These are phyloP conservation scores for Testicularia cyperi DNA, from an alignment of 1,284 basidiomycete genomes.

Conservation along the genomic window DNA sequence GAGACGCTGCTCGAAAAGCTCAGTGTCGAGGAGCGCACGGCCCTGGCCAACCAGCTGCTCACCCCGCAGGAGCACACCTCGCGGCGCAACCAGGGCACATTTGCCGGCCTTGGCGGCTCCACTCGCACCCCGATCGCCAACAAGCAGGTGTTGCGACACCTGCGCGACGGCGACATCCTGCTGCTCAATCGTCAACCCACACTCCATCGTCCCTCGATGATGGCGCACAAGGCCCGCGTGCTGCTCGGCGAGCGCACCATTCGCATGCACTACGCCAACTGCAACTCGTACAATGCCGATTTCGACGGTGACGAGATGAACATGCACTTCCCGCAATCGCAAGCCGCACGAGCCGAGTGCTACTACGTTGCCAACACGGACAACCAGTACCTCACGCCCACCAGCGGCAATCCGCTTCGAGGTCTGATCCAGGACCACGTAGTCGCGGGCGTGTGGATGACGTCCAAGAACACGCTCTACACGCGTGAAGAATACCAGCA, in stretches of 20 bases:
- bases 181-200: slow-evolving; percentile 98
- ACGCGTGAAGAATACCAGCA: slow-evolving; percentile 95
- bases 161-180: slow-evolving; percentile 91
- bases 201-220: slow-evolving; percentile 99
- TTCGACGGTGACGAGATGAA: slow-evolving; percentile 99
- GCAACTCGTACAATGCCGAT: slow-evolving; percentile 99
- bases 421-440: slow-evolving; percentile 99
- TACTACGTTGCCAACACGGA: slow-evolving; percentile 88
- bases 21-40: slow-evolving; percentile 80
- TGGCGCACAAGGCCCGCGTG: slow-evolving; percentile 93
- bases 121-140: slow-evolving; percentile 67
- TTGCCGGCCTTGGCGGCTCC: slow-evolving; percentile 52
- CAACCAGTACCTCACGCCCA: slow-evolving; percentile 97
- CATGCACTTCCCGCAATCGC: slow-evolving; percentile 96
- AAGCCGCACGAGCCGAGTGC: slow-evolving; percentile 83
- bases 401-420: slow-evolving; percentile 94
- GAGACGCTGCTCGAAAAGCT: slow-evolving; percentile 68
- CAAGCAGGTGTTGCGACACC: slow-evolving; percentile 96
- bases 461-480: slow-evolving; percentile 91
- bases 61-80: slow-evolving; percentile 77
- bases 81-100: slow-evolving; percentile 52
- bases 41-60: slow-evolving; percentile 93
- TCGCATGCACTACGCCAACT: slow-evolving; percentile 99
- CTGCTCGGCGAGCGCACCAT: slow-evolving; percentile 97
- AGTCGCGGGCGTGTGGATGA: slow-evolving; percentile 99